Evolutionary conservation across 2,329 filamentous ascomycete genomes (phyloP), one percentile per base, ranked within the genome.

Genomic region (Fusarium kyushuense): DNA sequence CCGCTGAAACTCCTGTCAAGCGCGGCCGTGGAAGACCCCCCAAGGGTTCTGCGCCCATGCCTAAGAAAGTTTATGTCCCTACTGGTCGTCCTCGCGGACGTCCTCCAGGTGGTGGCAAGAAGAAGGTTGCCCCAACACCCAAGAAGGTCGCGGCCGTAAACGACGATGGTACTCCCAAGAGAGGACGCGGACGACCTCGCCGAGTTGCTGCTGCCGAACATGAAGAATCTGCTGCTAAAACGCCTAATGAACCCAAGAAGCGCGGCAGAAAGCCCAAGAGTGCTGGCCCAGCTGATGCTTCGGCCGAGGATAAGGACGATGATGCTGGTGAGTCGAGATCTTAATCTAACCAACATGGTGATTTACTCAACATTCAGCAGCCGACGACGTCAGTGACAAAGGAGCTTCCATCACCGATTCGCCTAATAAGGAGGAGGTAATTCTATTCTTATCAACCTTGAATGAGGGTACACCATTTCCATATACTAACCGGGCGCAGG

Each of bases 11-110:
- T 5, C 79, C 80, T 19, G 67, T 48, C 38, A 69, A 69, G 67
- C 67, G 67, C 25, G 67, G 67, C 13, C 81, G 80, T 21, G 83
- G 82, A 46, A 81, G 82, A 40, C 82, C 82, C 33, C 79, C 76
- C 54, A 79, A 79, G 43, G 75, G 72, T 7, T 77, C 71, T 19
- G 69, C 68, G 14, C 53, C 72, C 30, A 75, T 62, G 59, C 59
- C 59, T 19, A 62, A 62, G 57, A 62, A 77, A 65, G 49, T 75
- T 51, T 79, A 80, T 35, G 76, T 73, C 5, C 78, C 82, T 25
- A 79, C 78, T 2, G 83, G 83, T 32, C 79, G 80, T n/a, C 81
- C 81, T 40, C 81, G 83, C n/a, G 83, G 83, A 29, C 81, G 83
- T 12, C 83, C 83, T 38, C 79, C 79, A 58, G 83, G 83, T 69